A percentile compares a stretch with the other conserved stretches of the same genome.
Conservation (phyloP, 1,139 yeast species). For the Yamadazyma membranifaciens region DNA sequence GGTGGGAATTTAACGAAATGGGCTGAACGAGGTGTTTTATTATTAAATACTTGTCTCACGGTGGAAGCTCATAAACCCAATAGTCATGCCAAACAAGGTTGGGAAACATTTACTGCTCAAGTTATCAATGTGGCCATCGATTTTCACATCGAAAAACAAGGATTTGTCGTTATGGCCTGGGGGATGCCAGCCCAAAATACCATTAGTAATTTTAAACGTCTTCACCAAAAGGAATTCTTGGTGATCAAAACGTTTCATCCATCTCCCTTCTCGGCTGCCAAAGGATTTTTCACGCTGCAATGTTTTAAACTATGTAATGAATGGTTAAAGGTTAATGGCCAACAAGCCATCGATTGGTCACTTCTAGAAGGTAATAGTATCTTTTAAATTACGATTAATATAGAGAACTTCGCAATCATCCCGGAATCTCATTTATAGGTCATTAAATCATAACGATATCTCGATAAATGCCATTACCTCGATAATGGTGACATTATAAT, state of each 20-base stretch:
- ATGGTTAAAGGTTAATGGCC: constrained; percentile 58
- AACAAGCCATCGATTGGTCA: constrained; percentile 66
- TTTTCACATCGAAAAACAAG: constrained; percentile 34
- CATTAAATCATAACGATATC: no score
- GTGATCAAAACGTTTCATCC: constrained; percentile 86
- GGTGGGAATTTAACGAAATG: constrained; percentile 73
- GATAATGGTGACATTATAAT: not conserved
- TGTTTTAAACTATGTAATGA: constrained; percentile 73
- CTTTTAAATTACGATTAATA: not conserved
- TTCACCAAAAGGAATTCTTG: constrained; percentile 29
- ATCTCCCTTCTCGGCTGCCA: constrained; percentile 84
- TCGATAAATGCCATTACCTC: not conserved
- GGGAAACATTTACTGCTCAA: constrained; percentile 87
- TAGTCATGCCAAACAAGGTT: constrained; percentile 87
- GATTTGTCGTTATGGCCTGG: constrained; percentile 87
- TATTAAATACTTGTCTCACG: constrained; percentile 86
- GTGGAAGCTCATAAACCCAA: constrained; percentile 94
- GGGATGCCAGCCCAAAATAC: constrained; percentile 89
- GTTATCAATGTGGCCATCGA: constrained; percentile 53
- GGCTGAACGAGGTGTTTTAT: constrained; percentile 86
- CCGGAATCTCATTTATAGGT: no score
- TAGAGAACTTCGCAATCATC: not conserved
- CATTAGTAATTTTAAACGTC: constrained; percentile 39
- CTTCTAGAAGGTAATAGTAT: constrained; percentile 6
- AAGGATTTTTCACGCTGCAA: constrained; percentile 74